Evolutionary conservation across 306 rosid genomes (phyloP).

Genomic region (Rubus idaeus): DNA sequence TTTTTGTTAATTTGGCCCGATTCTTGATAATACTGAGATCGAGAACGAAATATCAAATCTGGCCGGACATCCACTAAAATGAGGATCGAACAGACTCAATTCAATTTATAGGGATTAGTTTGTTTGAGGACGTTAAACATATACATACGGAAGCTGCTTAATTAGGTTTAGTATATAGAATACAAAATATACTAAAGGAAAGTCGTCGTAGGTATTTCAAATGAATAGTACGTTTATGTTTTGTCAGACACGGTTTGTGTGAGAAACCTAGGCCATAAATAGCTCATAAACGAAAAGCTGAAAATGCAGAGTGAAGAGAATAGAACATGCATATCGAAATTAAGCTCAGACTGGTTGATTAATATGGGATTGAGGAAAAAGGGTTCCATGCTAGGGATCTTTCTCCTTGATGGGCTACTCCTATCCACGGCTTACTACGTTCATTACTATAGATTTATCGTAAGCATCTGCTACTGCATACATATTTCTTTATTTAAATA

Average conservation of each 20-base stretch:
- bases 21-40: no score
- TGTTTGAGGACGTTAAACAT: no score
- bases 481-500: no score
- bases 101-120: no score
- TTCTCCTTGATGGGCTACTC: constrained; percentile 2
- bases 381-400: constrained; percentile 11
- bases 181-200: background rate
- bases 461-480: background rate
- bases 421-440: constrained; percentile 17
- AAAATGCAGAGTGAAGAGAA: background rate
- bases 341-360: background rate
- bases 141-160: no score
- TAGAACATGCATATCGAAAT: no score
- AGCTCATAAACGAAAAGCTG: background rate
- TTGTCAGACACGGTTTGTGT: background rate
- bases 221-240: background rate
- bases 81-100: no score
- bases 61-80: no score
- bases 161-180: background rate
- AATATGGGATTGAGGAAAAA: background rate
- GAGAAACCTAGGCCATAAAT: background rate
- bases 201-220: background rate
- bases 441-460: constrained; percentile 23
- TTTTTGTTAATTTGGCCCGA: no score
- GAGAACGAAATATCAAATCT: no score